These are phyloP conservation scores for Viola odorata DNA, from an alignment of 345 rosid species.

Conservation along the genomic window DNA sequence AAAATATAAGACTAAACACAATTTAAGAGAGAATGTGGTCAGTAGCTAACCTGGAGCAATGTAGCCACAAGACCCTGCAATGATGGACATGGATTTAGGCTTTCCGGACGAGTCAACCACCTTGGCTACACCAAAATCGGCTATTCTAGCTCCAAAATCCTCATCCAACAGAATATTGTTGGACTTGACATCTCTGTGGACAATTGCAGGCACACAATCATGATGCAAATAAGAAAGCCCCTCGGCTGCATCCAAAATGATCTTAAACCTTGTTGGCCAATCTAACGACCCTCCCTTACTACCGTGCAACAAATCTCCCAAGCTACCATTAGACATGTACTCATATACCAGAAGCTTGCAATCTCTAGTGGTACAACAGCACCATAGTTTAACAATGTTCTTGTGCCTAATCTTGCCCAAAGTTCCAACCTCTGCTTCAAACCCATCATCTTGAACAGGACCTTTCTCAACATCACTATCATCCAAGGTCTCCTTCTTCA, in stretches of 20 bases:
- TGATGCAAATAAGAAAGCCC: constrained; percentile 95
- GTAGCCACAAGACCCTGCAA: constrained; percentile 98
- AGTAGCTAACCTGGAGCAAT: constrained; percentile 87
- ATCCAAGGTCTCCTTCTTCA: constrained; percentile 35
- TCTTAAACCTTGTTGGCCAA: constrained; percentile 83
- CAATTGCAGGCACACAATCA: constrained; percentile 89
- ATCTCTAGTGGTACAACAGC: constrained; percentile 82
- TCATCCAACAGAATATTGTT: constrained; percentile 88
- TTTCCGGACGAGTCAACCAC: constrained; percentile 64
- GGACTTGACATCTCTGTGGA: constrained; percentile 94
- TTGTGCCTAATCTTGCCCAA: constrained; percentile 97
- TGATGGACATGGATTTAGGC: constrained; percentile 85
- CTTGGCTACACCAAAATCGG: constrained; percentile 97
- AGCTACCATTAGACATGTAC: constrained; percentile 94
- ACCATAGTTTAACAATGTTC: constrained; percentile 95
- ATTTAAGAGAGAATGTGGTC: too few species aligned
- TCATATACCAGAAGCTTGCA: constrained; percentile 96
- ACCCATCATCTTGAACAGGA: constrained; percentile 57
- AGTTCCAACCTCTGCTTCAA: constrained; percentile 81
- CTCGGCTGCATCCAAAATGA: constrained; percentile 82
- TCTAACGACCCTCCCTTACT: constrained; percentile 73
- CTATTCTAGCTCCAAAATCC: constrained; percentile 89
- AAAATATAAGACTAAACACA: too few species aligned
- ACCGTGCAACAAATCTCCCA: constrained; percentile 89
- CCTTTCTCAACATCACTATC: constrained; percentile 63